These are phyloP conservation scores for Sugiyamaella japonica DNA, from an alignment of 1,139 yeast genomes.

Conservation along the genomic window DNA sequence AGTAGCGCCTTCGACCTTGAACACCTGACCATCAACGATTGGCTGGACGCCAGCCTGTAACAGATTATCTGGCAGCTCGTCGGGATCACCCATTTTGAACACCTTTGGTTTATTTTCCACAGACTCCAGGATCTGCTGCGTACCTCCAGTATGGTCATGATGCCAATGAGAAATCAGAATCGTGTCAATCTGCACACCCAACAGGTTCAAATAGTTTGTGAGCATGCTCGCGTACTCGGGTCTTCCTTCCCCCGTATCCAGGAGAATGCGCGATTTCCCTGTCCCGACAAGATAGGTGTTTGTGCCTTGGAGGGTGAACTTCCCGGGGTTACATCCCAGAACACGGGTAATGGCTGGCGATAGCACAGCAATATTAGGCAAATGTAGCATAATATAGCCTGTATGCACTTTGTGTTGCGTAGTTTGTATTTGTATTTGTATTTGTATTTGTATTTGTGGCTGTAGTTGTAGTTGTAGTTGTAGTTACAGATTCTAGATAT, in stretches of 20 bases:
- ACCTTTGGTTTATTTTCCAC: constrained; percentile 17
- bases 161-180: constrained; percentile 45
- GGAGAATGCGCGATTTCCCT: constrained; percentile 38
- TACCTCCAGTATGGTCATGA: constrained; percentile 42
- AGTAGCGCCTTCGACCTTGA: constrained; percentile 38
- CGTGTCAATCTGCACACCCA: constrained; percentile 35
- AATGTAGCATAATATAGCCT: too few relatives aligned
- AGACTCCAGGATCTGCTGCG: constrained; percentile 14
- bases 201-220: constrained; percentile 29
- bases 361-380: constrained; percentile 37
- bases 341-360: constrained; percentile 43
- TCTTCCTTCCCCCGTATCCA: constrained; percentile 44
- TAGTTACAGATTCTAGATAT: not conserved
- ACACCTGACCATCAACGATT: constrained; percentile 35
- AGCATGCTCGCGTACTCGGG: constrained; percentile 36
- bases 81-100: constrained; percentile 23
- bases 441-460: not conserved
- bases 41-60: constrained; percentile 14
- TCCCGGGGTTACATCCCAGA: constrained; percentile 44
- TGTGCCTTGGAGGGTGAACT: constrained; percentile 45
- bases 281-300: constrained; percentile 44
- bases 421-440: too few relatives aligned
- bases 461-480: not conserved
- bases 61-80: constrained; percentile 15
- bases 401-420: too few relatives aligned